Conservation (phyloP, 768 basidiomycete genomes). For the Strobilomyces echinocephalus region DNA sequence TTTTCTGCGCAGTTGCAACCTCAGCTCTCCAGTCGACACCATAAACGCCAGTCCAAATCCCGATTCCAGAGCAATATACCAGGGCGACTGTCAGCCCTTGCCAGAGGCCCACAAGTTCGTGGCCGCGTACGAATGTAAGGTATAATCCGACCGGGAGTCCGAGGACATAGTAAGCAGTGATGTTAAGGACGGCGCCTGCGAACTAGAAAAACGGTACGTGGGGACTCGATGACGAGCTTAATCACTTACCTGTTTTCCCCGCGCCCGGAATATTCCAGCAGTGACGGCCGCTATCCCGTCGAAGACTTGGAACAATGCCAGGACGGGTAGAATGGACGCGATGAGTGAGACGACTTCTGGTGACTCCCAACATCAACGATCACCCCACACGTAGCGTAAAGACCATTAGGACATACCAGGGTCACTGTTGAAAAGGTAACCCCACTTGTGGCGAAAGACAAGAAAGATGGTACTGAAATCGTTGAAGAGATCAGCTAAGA, state of each 20-base stretch:
- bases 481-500: background rate
- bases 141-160: slow-evolving; percentile 81
- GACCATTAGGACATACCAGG: slow-evolving; percentile 37
- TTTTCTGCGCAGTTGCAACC: slow-evolving; percentile 12
- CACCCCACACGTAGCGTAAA: background rate
- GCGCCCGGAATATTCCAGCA: slow-evolving; percentile 75
- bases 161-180: slow-evolving; percentile 72
- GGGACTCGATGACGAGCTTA: background rate
- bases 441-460: slow-evolving; percentile 65
- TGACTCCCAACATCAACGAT: background rate
- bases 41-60: slow-evolving; percentile 47
- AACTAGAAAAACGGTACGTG: slow-evolving; percentile 35
- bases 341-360: slow-evolving; percentile 45
- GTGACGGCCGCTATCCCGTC: slow-evolving; percentile 70
- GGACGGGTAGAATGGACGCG: slow-evolving; percentile 66
- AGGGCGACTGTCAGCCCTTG: slow-evolving; percentile 71
- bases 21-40: slow-evolving; percentile 71
- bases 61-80: slow-evolving; percentile 56
- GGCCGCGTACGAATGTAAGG: slow-evolving; percentile 58
- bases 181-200: slow-evolving; percentile 60
- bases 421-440: slow-evolving; percentile 69
- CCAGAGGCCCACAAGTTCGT: slow-evolving; percentile 77
- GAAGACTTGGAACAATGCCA: slow-evolving; percentile 80
- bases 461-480: slow-evolving; percentile 47
- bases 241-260: slow-evolving; percentile 62